Evolutionary conservation across 2,329 filamentous ascomycete species (phyloP), one percentile per base, ranked within the genome.

Genomic region (Penicillium sp.): DNA sequence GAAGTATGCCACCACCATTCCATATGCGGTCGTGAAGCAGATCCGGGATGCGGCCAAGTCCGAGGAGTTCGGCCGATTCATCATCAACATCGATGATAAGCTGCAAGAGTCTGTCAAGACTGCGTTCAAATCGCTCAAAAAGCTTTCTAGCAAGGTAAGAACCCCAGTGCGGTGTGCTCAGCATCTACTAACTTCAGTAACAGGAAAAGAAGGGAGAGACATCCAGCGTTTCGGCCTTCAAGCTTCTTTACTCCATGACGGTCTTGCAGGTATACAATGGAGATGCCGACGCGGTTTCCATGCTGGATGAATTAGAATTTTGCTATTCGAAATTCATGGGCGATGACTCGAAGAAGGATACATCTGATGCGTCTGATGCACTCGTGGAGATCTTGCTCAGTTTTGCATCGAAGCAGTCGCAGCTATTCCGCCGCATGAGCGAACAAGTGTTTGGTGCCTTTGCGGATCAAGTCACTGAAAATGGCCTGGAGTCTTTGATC

Each of bases 181-280:
- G 4, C 2, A 27, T n/a, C 20, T 25, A 29, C 47, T 57, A 47
- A 59, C 39, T 22, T 10, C 73, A 37, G 70, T 77, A 6, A 44
- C 63, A 73, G 52, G 59, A 71, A 13, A 74, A 76, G 29, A 70
- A 71, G 18, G 77, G 54, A 15, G 52, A 58, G 32, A 44, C 43
- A 14, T 50, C 57, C 2, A 56, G 56, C 35, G 70, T 70, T 11
- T 79, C 80, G 43, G 84, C 85, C 0, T 75, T 95, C 41, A 82
- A 83, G 13, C 73, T 95, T 23, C 74, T 96, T 1, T 87, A 94
- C 59, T 82, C 86, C 0, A 75, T 95, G 35, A 84, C 87, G 0
- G 77, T 95, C 10, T 73, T 96, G 38, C 87, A 95, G 61, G 74
- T 95, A 6, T 95, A 95, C 67, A 89, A 90, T 54, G 85, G 87